Conservation (phyloP, 352 stramenopile species). For the Pythium phragmiticola region DNA sequence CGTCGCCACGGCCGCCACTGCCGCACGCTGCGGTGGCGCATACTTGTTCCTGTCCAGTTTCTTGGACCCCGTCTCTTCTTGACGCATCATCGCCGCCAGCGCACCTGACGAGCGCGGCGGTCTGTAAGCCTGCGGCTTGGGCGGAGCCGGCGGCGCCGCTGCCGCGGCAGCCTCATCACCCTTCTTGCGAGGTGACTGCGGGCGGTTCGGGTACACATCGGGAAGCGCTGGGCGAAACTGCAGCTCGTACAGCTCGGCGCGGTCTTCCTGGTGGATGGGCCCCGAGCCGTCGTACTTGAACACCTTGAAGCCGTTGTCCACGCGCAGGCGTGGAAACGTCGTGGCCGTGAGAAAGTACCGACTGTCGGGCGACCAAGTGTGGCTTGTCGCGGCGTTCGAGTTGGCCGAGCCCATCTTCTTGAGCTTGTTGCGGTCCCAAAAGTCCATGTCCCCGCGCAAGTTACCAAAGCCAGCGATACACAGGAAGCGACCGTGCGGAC, state of each 20-base stretch:
- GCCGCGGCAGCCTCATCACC: constrained; percentile 42
- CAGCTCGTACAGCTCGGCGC: constrained; percentile 84
- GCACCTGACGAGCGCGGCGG: constrained; percentile 86
- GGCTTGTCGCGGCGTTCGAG: constrained; percentile 77
- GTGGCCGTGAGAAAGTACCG: constrained; percentile 95
- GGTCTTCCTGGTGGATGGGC: constrained; percentile 84
- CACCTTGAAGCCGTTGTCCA: constrained; percentile 97
- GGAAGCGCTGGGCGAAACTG: constrained; percentile 77
- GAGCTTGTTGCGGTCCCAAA: constrained; percentile 95
- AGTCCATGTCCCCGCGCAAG: constrained; percentile 95
- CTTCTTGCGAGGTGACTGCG: constrained; percentile 82
- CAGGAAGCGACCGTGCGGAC: constrained; percentile 96
- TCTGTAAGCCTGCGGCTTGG: constrained; percentile 82
- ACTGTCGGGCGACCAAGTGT: constrained; percentile 93
- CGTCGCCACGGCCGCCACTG: constrained; percentile 12
- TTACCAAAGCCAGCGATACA: constrained; percentile 96
- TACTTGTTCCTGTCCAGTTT: constrained; percentile 89
- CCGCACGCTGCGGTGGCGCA: constrained; percentile 38
- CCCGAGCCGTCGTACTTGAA: constrained; percentile 96
- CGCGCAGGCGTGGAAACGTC: constrained; percentile 97
- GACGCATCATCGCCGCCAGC: constrained; percentile 94
- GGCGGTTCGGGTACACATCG: constrained; percentile 87
- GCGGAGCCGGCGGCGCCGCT: constrained; percentile 40
- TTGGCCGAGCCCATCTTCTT: constrained; percentile 92
- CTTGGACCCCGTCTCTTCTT: constrained; percentile 72